Base-by-base conservation (phyloP, 352 stramenopile genomes). In the Pythium guiyangense region DNA sequence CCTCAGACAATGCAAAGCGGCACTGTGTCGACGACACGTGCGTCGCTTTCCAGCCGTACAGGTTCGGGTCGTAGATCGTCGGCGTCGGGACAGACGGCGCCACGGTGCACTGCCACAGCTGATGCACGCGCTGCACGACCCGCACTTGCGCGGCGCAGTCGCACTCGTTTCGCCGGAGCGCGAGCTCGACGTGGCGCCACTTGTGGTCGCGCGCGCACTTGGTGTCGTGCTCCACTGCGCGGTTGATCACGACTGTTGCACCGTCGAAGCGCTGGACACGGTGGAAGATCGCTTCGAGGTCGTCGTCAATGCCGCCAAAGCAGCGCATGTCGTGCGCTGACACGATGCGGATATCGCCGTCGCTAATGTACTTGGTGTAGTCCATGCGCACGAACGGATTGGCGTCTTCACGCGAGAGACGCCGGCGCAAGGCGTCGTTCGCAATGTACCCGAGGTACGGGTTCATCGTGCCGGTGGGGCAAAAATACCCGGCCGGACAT, bases 401-500 rank as follows among this genome's bases (percentile, higher is more conserved):
- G 6, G 74, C 84, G 11, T 87, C 63, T 6, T 79, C 49, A 5
- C 59, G 62, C 3, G 68, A 70, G 4, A 98, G 66, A 18, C 71
- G 57, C 25, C 93, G 74, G 22, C 75, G 82, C 25, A 98, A 40
- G 4, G 80, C 91, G 63, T 98, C 96, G 60, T 97, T 91, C 2
- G 96, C 92, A 3, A 98, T 77, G 2, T 77, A 69, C 9, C 95
- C 95, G 4, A 90, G 62, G 25, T 90, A 73, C 53, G 90, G 86
- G 60, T 97, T 88, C 4, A 75, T 75, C 11, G 95, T 98, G 0
- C 96, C 96, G 9, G 94, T 97, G 0, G 95, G 96, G 63, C 96
- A 99, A 70, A 98, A 99, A 74, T 97, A 97, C 22, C 93, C 86
- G 15, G 70, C 67, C 6, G 91, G 92, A 66, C 96, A 99, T 17